phyloP scores from a whole-genome alignment of 257 asterid species.

The Nicotiana knightiana region DNA sequence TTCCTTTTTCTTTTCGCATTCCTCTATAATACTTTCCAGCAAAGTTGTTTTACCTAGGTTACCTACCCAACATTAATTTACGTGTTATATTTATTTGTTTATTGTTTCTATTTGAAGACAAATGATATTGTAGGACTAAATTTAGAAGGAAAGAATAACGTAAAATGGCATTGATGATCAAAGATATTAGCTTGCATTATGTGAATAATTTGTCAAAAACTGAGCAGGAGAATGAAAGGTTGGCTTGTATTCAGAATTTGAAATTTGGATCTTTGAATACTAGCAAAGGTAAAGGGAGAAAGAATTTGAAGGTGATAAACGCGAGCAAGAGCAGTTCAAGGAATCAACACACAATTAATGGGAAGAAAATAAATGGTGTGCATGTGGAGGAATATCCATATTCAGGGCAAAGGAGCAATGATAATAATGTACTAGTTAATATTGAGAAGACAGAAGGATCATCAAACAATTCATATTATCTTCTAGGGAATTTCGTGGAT shows the following conservation, averaged over 20 bases:
- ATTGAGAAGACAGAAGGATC: constrained; percentile 3
- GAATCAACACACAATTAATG: constrained; percentile 28
- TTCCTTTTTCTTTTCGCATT: background rate
- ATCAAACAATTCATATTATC: constrained; percentile 33
- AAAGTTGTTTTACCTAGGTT: constrained; percentile 9
- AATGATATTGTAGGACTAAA: background rate
- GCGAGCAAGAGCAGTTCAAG: constrained; percentile 17
- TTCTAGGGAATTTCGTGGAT: constrained; percentile 60
- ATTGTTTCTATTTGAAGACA: background rate
- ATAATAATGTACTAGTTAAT: background rate
- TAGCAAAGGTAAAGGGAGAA: background rate
- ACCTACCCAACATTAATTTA: background rate
- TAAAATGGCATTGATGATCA: constrained; percentile 8
- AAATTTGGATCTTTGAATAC: background rate
- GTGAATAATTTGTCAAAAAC: background rate
- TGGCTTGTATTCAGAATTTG: background rate
- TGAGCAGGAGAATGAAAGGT: background rate
- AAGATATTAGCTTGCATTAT: background rate
- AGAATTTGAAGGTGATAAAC: background rate
- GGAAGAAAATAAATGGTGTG: constrained; percentile 61
- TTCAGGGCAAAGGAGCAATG: constrained; percentile 10
- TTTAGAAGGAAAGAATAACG: background rate
- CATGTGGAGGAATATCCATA: constrained; percentile 23
- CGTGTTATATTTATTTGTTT: too few species aligned
- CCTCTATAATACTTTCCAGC: background rate